A percentile compares a stretch with the other conserved stretches of the same genome.
Evolutionary conservation across 805 yeast species (phyloP).

Genomic region (Metschnikowia amazonensis): DNA sequence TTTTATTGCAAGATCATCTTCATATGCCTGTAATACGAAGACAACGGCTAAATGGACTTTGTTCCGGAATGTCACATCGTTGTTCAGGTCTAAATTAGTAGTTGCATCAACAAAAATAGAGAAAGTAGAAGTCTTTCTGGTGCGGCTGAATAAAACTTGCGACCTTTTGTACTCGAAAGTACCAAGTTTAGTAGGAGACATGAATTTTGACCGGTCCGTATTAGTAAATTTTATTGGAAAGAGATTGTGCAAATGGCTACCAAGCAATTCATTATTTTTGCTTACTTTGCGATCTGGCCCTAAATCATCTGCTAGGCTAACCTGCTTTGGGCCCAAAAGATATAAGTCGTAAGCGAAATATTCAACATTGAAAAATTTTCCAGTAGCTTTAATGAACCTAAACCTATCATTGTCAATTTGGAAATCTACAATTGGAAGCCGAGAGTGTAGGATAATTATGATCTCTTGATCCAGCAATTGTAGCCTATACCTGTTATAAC

Average conservation of each 20-base stretch:
- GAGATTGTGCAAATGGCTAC: slow-evolving; percentile 4
- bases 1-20: slow-evolving; percentile 7
- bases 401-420: slow-evolving; percentile 9
- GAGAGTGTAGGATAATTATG: slow-evolving; percentile 9
- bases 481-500: slow-evolving; percentile 14
- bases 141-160: slow-evolving; percentile 12
- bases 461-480: slow-evolving; percentile 7
- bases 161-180: slow-evolving; percentile 7
- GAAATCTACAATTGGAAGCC: slow-evolving; percentile 14
- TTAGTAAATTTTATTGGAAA: slow-evolving; percentile 4
- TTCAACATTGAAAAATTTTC: not conserved
- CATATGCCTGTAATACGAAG: slow-evolving; percentile 10
- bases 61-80: slow-evolving; percentile 7
- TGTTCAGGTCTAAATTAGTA: slow-evolving; percentile 9
- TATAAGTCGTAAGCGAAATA: slow-evolving; percentile 12
- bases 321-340: slow-evolving; percentile 8
- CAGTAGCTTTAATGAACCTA: slow-evolving; percentile 10
- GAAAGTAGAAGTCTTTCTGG: slow-evolving; percentile 8
- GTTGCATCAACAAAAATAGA: slow-evolving; percentile 8
- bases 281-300: slow-evolving; percentile 10
- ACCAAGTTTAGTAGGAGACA: slow-evolving; percentile 10
- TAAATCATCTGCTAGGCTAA: slow-evolving; percentile 12
- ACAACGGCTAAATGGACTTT: slow-evolving; percentile 7
- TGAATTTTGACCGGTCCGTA: slow-evolving; percentile 6
- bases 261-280: slow-evolving; percentile 10